Base-by-base conservation (phyloP, 23 red algal species). In the Cyanidium caldarium region DNA sequence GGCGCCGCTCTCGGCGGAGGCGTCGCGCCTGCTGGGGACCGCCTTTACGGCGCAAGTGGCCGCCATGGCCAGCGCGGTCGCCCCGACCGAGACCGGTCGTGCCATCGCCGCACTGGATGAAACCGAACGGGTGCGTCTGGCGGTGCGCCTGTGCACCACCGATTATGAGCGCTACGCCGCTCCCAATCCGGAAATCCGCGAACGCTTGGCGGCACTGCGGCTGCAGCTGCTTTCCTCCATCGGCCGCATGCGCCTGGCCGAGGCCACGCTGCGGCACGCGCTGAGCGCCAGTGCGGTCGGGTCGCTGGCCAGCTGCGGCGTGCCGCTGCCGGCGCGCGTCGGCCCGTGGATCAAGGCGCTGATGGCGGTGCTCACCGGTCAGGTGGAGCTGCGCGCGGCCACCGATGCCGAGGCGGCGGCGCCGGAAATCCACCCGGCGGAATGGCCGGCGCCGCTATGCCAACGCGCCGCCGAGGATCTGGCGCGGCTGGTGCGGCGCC, bases 311-410 rank as follows among this genome's bases (percentile, higher is more conserved):
- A 31, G 33, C n/a, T 37, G 45, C 15, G 77, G 67, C 7, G 25
- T 35, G 2, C 46, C 67, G 2, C 57, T 94, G 33, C 87, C 87
- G 31, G 41, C 40, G 10, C 78, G 76, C 26, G 80, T 94, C 34
- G 77, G 71, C 0, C 77, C 87, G 10, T 75, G 75, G 25, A 94
- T 94, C 77, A 80, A 81, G 46, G 58, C 81, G 37, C 46, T 94
- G 3, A 70, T 82, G 30, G 78, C 72, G 0, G 39, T 85, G 14
- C 70, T 71, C 26, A 67, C 51, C 43, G 29, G 5, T 15, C 7
- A 65, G 29, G 5, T 17, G 28, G 57, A 31, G 7, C 7, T 15
- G 57, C 57, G 5, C n/a, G n/a, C n/a, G n/a, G n/a, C n/a, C n/a
- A n/a, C n/a, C n/a, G n/a, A n/a, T n/a, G n/a, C n/a, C n/a, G n/a